These are phyloP conservation scores for Colletotrichum echinochloae DNA, from an alignment of 2,329 filamentous ascomycete genomes.

Conservation along the genomic window DNA sequence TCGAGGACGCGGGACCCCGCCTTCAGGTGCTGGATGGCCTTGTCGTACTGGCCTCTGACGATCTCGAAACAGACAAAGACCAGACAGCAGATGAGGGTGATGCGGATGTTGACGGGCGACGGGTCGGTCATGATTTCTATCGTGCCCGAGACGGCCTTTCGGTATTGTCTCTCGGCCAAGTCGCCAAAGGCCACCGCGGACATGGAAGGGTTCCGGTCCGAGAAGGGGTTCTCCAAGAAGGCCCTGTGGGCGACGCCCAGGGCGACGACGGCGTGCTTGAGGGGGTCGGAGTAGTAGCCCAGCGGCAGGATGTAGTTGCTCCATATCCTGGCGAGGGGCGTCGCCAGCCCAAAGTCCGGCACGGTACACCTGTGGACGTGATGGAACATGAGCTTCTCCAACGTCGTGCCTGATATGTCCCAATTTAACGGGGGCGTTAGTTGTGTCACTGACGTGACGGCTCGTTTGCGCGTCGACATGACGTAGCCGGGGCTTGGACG, in stretches of 20 bases:
- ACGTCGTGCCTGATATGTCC: slow-evolving; percentile 13
- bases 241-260: slow-evolving; percentile 27
- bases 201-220: not conserved
- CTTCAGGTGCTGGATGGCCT: slow-evolving; percentile 20
- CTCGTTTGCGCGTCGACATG: not conserved
- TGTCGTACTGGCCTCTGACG: slow-evolving; percentile 26
- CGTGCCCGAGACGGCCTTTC: slow-evolving; percentile 26
- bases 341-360: slow-evolving; percentile 23
- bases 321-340: slow-evolving; percentile 29
- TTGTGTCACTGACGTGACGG: slow-evolving; percentile 10
- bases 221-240: slow-evolving; percentile 18
- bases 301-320: slow-evolving; percentile 34
- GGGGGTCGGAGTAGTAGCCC: slow-evolving; percentile 30
- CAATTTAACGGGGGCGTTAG: slow-evolving; percentile 27
- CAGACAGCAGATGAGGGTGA: slow-evolving; percentile 29
- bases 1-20: slow-evolving; percentile 27
- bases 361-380: slow-evolving; percentile 33
- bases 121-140: slow-evolving; percentile 35
- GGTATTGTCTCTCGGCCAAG: slow-evolving; percentile 22
- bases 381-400: slow-evolving; percentile 34
- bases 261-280: slow-evolving; percentile 33
- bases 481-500: not conserved
- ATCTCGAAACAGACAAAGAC: slow-evolving; percentile 36
- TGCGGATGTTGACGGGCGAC: slow-evolving; percentile 27
- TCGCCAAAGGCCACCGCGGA: slow-evolving; percentile 5